Evolutionary conservation across 106 monocot genomes (phyloP).

Genomic region (Posidonia australis): DNA sequence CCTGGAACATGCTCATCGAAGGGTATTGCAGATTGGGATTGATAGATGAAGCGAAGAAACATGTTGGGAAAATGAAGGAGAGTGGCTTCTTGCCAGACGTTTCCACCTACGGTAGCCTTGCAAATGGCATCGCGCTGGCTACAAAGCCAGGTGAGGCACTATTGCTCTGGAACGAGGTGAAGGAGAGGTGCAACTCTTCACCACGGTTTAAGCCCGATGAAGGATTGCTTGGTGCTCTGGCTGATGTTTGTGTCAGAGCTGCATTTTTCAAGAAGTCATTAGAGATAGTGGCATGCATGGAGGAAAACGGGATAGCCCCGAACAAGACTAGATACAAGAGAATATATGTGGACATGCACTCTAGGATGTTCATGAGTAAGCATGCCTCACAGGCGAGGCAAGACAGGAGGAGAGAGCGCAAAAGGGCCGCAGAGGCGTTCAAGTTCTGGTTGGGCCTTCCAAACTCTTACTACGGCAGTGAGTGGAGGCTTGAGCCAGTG

Average conservation of each 20-base stretch:
- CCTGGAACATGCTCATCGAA: conserved; percentile 87
- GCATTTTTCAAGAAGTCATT: conserved; percentile 89
- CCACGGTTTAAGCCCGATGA: conserved; percentile 63
- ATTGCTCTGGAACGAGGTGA: conserved; percentile 84
- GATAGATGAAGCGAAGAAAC: conserved; percentile 53
- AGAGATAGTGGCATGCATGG: conserved; percentile 95
- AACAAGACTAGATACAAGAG: conserved; percentile 88
- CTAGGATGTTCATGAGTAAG: conserved; percentile 94
- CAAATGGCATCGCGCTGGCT: conserved; percentile 68
- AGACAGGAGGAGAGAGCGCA: conserved; percentile 69
- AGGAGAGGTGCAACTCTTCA: conserved; percentile 39
- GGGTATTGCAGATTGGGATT: conserved; percentile 74
- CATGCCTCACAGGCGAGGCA: conserved; percentile 89
- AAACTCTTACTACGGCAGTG: conserved; percentile 83
- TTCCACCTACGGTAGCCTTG: conserved; percentile 76
- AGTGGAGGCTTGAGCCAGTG: conserved; percentile 87
- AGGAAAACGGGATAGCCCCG: conserved; percentile 84
- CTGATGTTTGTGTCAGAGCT: conserved; percentile 74
- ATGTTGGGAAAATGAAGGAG: conserved; percentile 71
- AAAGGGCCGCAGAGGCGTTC: conserved; percentile 90
- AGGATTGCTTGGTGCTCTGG: conserved; percentile 65
- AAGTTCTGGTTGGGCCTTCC: conserved; percentile 97
- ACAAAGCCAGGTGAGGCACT: conserved; percentile 81
- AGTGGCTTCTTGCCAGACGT: conserved; percentile 60
- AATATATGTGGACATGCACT: conserved; percentile 95